phyloP scores from a whole-genome alignment of 2,329 filamentous ascomycete species.

The Xylariaceae sp. region DNA sequence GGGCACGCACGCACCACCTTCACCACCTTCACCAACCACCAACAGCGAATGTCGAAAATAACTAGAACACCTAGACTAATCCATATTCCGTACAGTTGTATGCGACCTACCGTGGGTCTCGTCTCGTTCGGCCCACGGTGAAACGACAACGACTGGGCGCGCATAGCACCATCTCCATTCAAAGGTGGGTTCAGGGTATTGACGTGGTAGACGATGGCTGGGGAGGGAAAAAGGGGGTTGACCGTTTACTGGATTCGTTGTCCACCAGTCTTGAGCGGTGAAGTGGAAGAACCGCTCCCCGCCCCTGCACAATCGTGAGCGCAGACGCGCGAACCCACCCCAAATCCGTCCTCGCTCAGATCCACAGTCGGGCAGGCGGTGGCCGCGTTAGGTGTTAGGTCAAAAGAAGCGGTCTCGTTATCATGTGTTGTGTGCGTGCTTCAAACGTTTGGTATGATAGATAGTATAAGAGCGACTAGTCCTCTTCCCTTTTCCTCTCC shows the following conservation, averaged over 20 bases:
- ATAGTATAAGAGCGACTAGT: constrained; percentile 16
- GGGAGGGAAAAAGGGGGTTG: background rate
- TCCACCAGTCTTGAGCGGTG: constrained; percentile 17
- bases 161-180: background rate
- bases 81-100: background rate
- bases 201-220: constrained; percentile 34
- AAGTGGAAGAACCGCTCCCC: background rate
- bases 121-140: background rate
- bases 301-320: constrained; percentile 15
- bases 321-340: constrained; percentile 10
- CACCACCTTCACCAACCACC: no score
- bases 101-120: background rate
- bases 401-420: background rate
- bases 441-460: background rate
- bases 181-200: constrained; percentile 10
- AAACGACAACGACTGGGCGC: background rate
- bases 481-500: background rate
- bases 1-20: constrained; percentile 10
- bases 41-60: no score
- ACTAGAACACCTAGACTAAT: background rate
- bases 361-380: constrained; percentile 24
- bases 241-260: background rate
- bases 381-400: constrained; percentile 12
- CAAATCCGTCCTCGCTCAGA: constrained; percentile 21
- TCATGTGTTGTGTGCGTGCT: background rate